phyloP scores from a whole-genome alignment of 169 alveolate genomes.

The Plasmodium blacklocki region DNA sequence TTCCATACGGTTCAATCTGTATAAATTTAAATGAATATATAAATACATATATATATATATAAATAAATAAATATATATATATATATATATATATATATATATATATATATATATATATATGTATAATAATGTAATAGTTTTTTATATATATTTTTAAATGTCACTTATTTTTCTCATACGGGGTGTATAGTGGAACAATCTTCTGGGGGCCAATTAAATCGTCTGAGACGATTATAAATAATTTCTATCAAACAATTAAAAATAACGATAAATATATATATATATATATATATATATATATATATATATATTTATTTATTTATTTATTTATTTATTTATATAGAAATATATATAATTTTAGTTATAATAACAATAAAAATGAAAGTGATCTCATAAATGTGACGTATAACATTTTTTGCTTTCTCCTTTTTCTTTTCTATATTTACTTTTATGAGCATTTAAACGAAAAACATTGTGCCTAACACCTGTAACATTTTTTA shows the following conservation, averaged over 20 bases:
- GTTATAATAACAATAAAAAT: not conserved
- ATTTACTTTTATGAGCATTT: constrained; percentile 69
- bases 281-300: not conserved
- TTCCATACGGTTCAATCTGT: constrained; percentile 70
- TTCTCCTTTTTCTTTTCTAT: not conserved
- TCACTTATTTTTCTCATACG: constrained; percentile 29
- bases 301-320: not conserved
- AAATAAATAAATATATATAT: not conserved
- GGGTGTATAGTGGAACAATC: constrained; percentile 74
- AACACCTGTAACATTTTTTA: constrained; percentile 56
- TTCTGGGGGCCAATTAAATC: constrained; percentile 76
- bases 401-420: not conserved
- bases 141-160: too few relatives aligned
- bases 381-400: not conserved
- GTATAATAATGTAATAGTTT: too few relatives aligned
- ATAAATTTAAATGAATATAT: not conserved
- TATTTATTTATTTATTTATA: not conserved
- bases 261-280: constrained; percentile 1
- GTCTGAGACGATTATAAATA: constrained; percentile 57
- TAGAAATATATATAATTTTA: too few relatives aligned
- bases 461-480: constrained; percentile 72
- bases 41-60: not conserved
- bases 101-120: too few relatives aligned
- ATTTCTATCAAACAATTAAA: constrained; percentile 24
- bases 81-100: not conserved